Evolutionary conservation across 2,329 filamentous ascomycete species (phyloP), one percentile per base, ranked within the genome.

Genomic region (Trichoderma atroviride): DNA sequence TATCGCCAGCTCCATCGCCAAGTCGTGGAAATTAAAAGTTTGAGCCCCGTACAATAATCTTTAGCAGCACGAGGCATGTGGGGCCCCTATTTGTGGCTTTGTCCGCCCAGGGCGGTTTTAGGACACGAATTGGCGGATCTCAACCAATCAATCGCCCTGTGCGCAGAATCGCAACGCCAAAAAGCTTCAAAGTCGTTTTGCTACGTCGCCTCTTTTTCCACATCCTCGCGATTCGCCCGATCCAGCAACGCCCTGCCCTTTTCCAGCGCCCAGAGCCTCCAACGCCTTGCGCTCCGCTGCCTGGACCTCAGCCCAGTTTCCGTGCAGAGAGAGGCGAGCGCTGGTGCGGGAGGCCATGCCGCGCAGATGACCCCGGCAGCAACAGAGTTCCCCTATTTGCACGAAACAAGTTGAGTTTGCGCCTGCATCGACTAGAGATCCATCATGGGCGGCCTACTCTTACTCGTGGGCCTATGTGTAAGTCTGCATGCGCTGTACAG

Each of bases 401-500:
- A 60, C 63, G 33, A 35, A 50, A 61, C 47, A 33, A 57, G 55
- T 68, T 59, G 31, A 57, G 57, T 69, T 69, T 67, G 70, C 70
- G 70, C 67, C 67, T n/a, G 61, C 33, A 9, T 29, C 37, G 64
- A 47, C 60, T 47, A 50, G 40, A 50, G 52, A 63, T 69, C 56
- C 68, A 72, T 53, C 27, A 70, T 73, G 62, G 55, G 70, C 57
- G 68, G 70, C 19, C 56, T 71, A 19, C 52, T 71, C 43, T 61
- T 71, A 19, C 69, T 71, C 29, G 52, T 70, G 47, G 70, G 50
- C 64, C 62, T 71, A 47, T 71, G 70, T 58, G 70, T 71, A 67
- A 70, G 70, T 70, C 13, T 24, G 11, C 16, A 43, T 19, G 40
- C 40, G 16, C 19, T 40, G 29, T 37, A 4, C 16, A 2, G 35